Conservation (phyloP, 164 flowering plant species). For the Amborella trichopoda region DNA sequence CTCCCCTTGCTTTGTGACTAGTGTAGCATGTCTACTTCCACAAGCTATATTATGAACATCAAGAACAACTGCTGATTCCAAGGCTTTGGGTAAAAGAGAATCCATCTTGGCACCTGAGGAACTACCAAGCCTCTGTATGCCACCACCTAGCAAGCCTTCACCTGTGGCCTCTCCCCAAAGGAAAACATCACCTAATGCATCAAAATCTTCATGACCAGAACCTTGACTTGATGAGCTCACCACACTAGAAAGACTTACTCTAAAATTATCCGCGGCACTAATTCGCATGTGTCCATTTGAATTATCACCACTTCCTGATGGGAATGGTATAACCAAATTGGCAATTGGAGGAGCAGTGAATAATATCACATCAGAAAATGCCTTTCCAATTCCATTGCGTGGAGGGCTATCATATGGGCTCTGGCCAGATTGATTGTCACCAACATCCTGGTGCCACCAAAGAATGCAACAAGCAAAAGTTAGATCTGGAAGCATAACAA, state of each 20-base stretch:
- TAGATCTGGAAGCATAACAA: not conserved
- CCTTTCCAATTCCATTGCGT: slow-evolving; percentile 60
- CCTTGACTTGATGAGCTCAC: slow-evolving; percentile 99
- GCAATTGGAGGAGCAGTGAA: slow-evolving; percentile 34
- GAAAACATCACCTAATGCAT: slow-evolving; percentile 90
- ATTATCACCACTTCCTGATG: slow-evolving; percentile 32
- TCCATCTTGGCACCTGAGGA: slow-evolving; percentile 29
- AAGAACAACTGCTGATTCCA: slow-evolving; percentile 63
- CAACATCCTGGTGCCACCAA: slow-evolving; percentile 39
- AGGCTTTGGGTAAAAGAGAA: slow-evolving; percentile 61
- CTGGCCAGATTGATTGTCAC: slow-evolving; percentile 27
- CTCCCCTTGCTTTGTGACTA: slow-evolving; percentile 84
- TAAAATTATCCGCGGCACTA: slow-evolving; percentile 48
- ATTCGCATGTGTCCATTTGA: slow-evolving; percentile 24
- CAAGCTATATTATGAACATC: slow-evolving; percentile 77
- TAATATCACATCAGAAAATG: slow-evolving; percentile 55
- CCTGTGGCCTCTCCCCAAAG: slow-evolving; percentile 84
- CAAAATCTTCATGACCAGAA: slow-evolving; percentile 97
- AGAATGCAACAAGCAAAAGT: slow-evolving; percentile 1
- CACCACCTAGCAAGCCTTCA: slow-evolving; percentile 66
- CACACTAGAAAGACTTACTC: slow-evolving; percentile 87
- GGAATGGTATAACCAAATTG: slow-evolving; percentile 20
- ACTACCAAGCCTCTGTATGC: slow-evolving; percentile 25
- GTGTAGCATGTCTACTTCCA: slow-evolving; percentile 69
- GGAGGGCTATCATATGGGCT: slow-evolving; percentile 27